Evolutionary conservation across 768 basidiomycete genomes (phyloP), one percentile per base, ranked within the genome.

Genomic region (Termitomyces sp.): DNA sequence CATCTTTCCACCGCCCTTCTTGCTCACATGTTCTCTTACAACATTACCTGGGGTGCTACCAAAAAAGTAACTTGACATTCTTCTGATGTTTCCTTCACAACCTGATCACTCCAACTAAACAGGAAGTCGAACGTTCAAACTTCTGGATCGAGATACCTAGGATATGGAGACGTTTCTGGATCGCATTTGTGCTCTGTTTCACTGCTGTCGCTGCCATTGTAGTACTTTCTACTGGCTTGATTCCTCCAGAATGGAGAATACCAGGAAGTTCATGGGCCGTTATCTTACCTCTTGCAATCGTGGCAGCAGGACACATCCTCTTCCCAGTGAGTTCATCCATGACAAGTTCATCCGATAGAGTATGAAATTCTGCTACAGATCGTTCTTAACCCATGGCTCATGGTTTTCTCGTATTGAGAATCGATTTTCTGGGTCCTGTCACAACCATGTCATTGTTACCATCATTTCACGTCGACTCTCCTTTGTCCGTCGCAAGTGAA

Each of bases 131-230:
- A 71, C 80, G 84, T 50, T 91, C 89, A 5, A 95, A 94, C 69
- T 94, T 96, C 78, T 94, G 90, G 82, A 83, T 89, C 57, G 93
- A 96, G 71, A 85, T 94, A 13, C 94, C 94, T 1, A 83, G 84
- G 58, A 93, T 95, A 68, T 75, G 88, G 67, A 84, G 85, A 63
- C 87, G 92, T 4, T 95, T 91, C 75, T 86, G 88, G 79, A 66
- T 83, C 50, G 81, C 83, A 46, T 78, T 91, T 61, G 58, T 81
- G 20, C 57, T 90, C 23, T 85, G 82, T 49, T 74, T 84, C 63
- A 57, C 78, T 18, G 61, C 76, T 12, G 76, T 87, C 61, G 78
- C 72, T 9, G 76, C 70, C 47, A 86, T 93, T 69, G 70, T 84
- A 58, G 63, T 94, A 32, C 74, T 92, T 38, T 75, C 79, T 2